A percentile compares a stretch with the other conserved stretches of the same genome.
phyloP scores from a whole-genome alignment of 2,329 filamentous ascomycete genomes.

The Fusarium fujikuroi region DNA sequence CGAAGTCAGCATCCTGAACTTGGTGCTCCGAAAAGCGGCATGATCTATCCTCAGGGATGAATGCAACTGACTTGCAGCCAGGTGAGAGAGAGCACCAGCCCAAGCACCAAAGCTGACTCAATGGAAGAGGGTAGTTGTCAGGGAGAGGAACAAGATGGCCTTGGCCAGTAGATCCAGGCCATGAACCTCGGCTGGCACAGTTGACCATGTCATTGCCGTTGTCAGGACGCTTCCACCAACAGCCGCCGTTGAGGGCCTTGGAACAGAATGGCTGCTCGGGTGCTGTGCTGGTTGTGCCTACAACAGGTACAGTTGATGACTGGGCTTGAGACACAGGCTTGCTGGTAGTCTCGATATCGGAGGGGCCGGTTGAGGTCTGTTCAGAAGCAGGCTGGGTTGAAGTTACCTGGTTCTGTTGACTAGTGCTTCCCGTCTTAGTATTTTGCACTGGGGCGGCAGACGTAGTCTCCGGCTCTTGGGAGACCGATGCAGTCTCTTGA shows the following conservation, averaged over 20 bases:
- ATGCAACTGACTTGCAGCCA: neutral
- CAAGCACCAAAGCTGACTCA: conserved; percentile 13
- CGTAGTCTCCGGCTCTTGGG: neutral
- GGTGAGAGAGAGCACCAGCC: conserved; percentile 6
- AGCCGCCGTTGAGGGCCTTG: conserved; percentile 8
- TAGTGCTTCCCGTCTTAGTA: neutral
- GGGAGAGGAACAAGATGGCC: neutral
- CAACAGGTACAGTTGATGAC: rapidly evolving
- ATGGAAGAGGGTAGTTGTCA: neutral
- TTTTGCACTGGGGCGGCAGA: neutral
- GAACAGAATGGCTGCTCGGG: neutral
- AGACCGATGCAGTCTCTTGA: neutral
- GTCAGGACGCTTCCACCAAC: conserved; percentile 8
- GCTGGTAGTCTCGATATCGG: neutral
- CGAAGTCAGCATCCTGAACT: conserved; percentile 4
- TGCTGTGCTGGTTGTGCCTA: neutral
- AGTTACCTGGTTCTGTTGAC: neutral
- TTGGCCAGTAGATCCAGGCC: neutral
- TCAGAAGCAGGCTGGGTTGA: neutral
- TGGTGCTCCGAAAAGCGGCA: conserved; percentile 6
- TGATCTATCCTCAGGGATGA: neutral
- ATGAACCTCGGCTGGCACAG: neutral
- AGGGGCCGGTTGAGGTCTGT: neutral
- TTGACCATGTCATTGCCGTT: neutral
- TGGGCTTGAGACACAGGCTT: neutral